Evolutionary conservation across 768 basidiomycete species (phyloP), one percentile per base, ranked within the genome.

Genomic region (Hygrocybe coccinea): DNA sequence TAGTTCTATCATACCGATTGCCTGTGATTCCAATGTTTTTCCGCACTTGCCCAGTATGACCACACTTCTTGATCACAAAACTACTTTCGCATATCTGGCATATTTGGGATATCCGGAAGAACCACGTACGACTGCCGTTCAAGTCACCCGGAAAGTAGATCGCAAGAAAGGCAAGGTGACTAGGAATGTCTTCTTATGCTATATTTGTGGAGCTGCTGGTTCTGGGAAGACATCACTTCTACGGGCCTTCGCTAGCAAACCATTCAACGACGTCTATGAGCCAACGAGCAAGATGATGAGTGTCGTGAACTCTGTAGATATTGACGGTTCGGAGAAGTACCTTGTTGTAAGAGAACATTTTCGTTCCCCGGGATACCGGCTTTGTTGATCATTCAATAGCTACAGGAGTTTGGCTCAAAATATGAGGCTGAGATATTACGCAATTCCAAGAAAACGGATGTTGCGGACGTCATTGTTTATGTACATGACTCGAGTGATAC

Each of bases 401-500:
- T 99, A 47, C 95, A 97, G 77, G 95, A 99, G 65, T 98, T 97
- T 67, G 95, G 95, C 14, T 94, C 91, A 38, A 89, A 87, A 68
- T 97, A 95, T 63, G 95, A 99, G 71, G 80, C 89, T 0, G 95
- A 97, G 69, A 86, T 83, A 9, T 74, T 98, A 55, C 82, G 94
- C 58, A 92, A 87, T 69, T 78, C 85, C 37, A 95, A 92, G 76
- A 97, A 94, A 74, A 85, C 86, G 33, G 95, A 97, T 67, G 73
- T 90, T 44, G 91, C 91, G 17, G 95, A 99, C 71, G 91, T 97
- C 39, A 89, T 97, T 58, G 81, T 95, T 59, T 97, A 95, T 67
- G 93, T 97, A 33, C 86, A 97, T 65, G 95, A 99, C 71, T 97
- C 95, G 46, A 94, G 91, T 66, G 95, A 99, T 68, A 97, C 95